These are phyloP conservation scores for Daldinia childiae DNA, from an alignment of 495 filamentous ascomycete species.

Conservation along the genomic window DNA sequence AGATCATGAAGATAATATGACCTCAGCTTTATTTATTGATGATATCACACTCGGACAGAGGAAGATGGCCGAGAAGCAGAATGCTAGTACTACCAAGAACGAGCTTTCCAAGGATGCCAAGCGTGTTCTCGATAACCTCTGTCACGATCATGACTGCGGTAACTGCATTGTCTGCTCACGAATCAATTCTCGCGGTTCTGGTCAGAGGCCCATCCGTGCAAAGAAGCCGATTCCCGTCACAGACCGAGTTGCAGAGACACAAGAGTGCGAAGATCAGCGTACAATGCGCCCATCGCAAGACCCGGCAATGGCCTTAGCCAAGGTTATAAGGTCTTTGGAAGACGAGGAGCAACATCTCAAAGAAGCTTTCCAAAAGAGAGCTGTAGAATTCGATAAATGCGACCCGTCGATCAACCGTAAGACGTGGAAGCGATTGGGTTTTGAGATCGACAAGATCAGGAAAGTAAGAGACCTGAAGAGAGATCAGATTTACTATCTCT, in stretches of 20 bases:
- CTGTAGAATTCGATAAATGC: constrained; percentile 69
- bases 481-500: constrained; percentile 88
- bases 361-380: constrained; percentile 66
- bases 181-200: constrained; percentile 51
- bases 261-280: constrained; percentile 69
- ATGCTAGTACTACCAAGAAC: constrained; percentile 45
- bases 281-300: constrained; percentile 80
- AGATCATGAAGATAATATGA: constrained; percentile 68
- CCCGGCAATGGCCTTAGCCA: constrained; percentile 79
- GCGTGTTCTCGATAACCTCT: constrained; percentile 66
- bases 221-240: constrained; percentile 77
- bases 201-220: constrained; percentile 67
- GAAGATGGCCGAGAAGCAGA: constrained; percentile 41
- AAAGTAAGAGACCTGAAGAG: constrained; percentile 77
- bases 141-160: constrained; percentile 67
- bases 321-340: constrained; percentile 78
- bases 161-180: constrained; percentile 81
- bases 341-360: constrained; percentile 88
- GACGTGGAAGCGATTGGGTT: constrained; percentile 70
- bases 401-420: constrained; percentile 73
- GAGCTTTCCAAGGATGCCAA: constrained; percentile 61
- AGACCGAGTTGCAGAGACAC: constrained; percentile 58
- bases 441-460: constrained; percentile 70
- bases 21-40: constrained; percentile 74
- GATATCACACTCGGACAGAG: constrained; percentile 57